These are phyloP conservation scores for Phlyctochytrium bullatum DNA, from an alignment of 192 early-diverging fungal genomes.

Conservation along the genomic window DNA sequence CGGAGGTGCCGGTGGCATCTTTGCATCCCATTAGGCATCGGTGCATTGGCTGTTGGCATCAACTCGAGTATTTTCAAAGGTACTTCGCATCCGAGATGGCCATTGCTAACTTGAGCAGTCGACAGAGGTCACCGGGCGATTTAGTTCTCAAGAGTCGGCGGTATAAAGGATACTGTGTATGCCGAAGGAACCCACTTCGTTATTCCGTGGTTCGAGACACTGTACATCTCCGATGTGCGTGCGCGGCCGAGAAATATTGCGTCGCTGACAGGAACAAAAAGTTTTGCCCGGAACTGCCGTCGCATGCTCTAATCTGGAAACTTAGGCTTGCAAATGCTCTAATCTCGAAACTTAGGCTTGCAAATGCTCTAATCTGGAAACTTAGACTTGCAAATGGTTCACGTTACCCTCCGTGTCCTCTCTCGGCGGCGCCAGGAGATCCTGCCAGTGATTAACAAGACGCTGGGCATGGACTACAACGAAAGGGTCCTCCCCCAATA, in stretches of 20 bases:
- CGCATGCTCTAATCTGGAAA: too few relatives aligned
- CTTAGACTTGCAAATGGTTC: conserved; percentile 98
- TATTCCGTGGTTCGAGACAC: conserved; percentile 93
- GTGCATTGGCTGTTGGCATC: conserved; percentile 68
- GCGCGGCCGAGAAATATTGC: conserved; percentile 97
- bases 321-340: too few relatives aligned
- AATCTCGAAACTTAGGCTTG: too few relatives aligned
- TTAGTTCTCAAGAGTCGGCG: conserved; percentile 90
- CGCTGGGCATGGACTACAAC: conserved; percentile 90
- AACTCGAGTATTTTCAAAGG: conserved; percentile 91
- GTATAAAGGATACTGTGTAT: conserved; percentile 83
- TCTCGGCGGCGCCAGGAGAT: conserved; percentile 77
- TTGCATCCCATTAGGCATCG: too few relatives aligned
- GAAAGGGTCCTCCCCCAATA: conserved; percentile 94
- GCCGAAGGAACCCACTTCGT: conserved; percentile 94
- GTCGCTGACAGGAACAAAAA: conserved; percentile 96
- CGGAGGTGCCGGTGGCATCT: too few relatives aligned
- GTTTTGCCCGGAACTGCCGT: too few relatives aligned
- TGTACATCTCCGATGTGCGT: conserved; percentile 93
- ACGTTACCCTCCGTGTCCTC: conserved; percentile 96
- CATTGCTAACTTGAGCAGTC: conserved; percentile 64
- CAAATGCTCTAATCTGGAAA: too few relatives aligned
- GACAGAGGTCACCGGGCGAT: conserved; percentile 98
- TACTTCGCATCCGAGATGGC: too few relatives aligned
- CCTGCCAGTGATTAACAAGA: conserved; percentile 84